Evolutionary conservation across 345 rosid genomes (phyloP).

Genomic region (Physaria fendleri): DNA sequence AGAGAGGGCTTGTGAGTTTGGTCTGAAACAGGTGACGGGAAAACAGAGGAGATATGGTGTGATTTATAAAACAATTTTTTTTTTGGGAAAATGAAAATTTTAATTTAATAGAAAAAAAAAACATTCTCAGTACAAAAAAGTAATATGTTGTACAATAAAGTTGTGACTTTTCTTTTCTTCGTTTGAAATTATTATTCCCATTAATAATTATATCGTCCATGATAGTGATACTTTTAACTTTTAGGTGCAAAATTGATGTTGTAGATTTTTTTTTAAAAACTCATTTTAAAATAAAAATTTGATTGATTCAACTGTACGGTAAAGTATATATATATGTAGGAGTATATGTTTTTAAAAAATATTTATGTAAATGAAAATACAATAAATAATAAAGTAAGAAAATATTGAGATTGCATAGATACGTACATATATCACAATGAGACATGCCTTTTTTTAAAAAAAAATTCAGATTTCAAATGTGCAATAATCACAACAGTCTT

Average conservation of each 20-base stretch:
- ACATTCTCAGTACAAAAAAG: conserved; percentile 21
- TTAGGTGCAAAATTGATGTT: conserved; percentile 14
- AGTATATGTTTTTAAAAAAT: too few relatives aligned
- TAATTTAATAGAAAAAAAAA: conserved; percentile 21
- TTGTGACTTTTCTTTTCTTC: conserved; percentile 23
- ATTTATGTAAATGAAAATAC: too few relatives aligned
- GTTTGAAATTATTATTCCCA: not conserved
- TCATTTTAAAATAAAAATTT: not conserved
- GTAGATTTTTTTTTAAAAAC: not conserved
- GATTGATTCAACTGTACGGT: too few relatives aligned
- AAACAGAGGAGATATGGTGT: not conserved
- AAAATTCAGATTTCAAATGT: too few relatives aligned
- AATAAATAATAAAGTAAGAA: too few relatives aligned
- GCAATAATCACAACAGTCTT: too few relatives aligned
- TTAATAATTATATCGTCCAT: conserved; percentile 12
- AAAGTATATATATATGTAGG: too few relatives aligned
- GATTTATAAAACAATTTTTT: conserved; percentile 21
- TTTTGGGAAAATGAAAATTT: not conserved
- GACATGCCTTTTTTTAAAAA: too few relatives aligned
- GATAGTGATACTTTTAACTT: not conserved
- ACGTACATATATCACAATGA: too few relatives aligned
- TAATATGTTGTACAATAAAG: conserved; percentile 35
- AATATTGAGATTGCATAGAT: too few relatives aligned
- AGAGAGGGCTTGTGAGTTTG: not conserved
- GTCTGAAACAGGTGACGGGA: conserved; percentile 9